These are phyloP conservation scores for Pleurotus ostreatus DNA, from an alignment of 768 basidiomycete genomes.

Conservation along the genomic window DNA sequence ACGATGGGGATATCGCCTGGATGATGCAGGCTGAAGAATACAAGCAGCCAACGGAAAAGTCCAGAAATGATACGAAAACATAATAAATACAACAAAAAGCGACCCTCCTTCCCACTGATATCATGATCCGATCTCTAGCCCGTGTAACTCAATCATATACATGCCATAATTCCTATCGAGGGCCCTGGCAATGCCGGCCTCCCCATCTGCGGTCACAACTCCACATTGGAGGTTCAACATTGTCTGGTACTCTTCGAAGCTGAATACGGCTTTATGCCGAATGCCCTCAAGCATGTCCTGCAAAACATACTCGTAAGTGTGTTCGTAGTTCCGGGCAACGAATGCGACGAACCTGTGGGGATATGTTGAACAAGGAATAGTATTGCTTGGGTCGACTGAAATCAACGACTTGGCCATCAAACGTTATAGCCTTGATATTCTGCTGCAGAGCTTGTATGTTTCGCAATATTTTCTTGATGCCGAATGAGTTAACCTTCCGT, in stretches of 20 bases:
- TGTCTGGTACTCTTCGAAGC: conserved; percentile 89
- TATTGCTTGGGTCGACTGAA: conserved; percentile 77
- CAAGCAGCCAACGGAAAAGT: conserved; percentile 13
- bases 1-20: conserved; percentile 31
- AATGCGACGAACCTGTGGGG: conserved; percentile 60
- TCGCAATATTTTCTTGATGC: conserved; percentile 81
- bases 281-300: conserved; percentile 79
- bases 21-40: conserved; percentile 17
- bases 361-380: conserved; percentile 71
- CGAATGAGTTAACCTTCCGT: conserved; percentile 63
- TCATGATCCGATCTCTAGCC: conserved; percentile 57
- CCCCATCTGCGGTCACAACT: conserved; percentile 58
- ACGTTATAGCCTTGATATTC: conserved; percentile 73
- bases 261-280: conserved; percentile 59
- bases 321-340: not conserved
- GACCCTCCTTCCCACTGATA: conserved; percentile 12
- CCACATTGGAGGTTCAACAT: conserved; percentile 91
- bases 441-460: conserved; percentile 93
- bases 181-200: conserved; percentile 46
- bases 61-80: not conserved
- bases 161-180: conserved; percentile 74
- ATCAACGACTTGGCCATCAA: conserved; percentile 55
- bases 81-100: conserved; percentile 8
- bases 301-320: not conserved
- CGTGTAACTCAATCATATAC: conserved; percentile 89